Percentiles rank a stretch among this genome's conserved stretches.
phyloP scores from a whole-genome alignment of 129 eudicot genomes.

The Ambrosia trifida region DNA sequence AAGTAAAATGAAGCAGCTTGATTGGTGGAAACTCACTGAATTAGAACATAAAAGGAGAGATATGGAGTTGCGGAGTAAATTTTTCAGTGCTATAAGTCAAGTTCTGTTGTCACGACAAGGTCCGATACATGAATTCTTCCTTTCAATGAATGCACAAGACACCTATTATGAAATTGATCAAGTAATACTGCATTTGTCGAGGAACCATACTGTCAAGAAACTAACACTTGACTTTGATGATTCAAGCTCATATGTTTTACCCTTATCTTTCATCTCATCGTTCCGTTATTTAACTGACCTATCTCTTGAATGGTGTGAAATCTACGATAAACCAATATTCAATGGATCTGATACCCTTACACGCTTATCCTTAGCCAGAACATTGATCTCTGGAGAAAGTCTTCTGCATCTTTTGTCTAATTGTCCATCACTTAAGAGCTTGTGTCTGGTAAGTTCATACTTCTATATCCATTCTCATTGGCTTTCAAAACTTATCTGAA shows the following conservation, averaged over 20 bases:
- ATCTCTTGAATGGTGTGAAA: background rate
- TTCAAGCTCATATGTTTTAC: background rate
- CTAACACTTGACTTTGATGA: background rate
- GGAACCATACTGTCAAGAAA: background rate
- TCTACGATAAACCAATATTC: background rate
- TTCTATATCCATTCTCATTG: background rate
- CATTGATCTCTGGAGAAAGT: background rate
- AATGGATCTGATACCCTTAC: slow-evolving; percentile 13
- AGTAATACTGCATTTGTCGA: slow-evolving; percentile 10
- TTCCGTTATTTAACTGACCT: slow-evolving; percentile 1
- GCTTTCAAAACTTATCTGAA: background rate
- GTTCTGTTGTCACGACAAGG: slow-evolving; percentile 7
- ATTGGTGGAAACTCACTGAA: no score
- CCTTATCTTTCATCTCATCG: background rate
- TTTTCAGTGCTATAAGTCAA: background rate
- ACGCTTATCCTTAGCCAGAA: background rate
- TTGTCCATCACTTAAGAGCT: background rate
- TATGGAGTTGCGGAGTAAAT: background rate
- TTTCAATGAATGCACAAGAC: background rate
- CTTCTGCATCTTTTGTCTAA: slow-evolving; percentile 5
- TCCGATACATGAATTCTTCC: slow-evolving; percentile 11
- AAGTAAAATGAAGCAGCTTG: no score
- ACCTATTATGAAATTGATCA: slow-evolving; percentile 4
- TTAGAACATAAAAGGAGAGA: background rate
- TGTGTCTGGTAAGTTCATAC: background rate